Base-by-base conservation (phyloP, 2,329 filamentous ascomycete genomes). In the Elsinoe australis region DNA sequence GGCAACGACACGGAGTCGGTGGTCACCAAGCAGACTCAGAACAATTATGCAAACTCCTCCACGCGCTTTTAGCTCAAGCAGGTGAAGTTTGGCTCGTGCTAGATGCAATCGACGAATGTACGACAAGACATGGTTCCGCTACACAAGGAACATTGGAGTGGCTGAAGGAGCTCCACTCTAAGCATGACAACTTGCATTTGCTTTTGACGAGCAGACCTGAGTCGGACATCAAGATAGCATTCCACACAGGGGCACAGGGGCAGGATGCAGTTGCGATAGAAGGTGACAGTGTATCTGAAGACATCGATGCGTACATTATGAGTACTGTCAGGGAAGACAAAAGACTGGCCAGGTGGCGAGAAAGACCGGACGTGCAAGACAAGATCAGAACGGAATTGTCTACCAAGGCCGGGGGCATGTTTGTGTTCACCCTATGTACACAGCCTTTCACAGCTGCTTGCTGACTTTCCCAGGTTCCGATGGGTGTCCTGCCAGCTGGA, bases 381-480 rank as follows among this genome's bases (percentile, higher is more conserved):
- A n/a, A 41, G 19, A 41, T 41, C 36, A 29, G n/a, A 41, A 26
- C 10, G 8, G 12, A 5, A 24, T 18, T 41, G n/a, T 41, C 36
- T 9, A 3, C 12, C 8, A 3, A 19, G 9, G 36, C 36, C 9
- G 15, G 15, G 6, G 36, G 36, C 9, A 41, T 41, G 19, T 41
- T 24, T 8, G 36, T 41, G 19, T 7, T 4, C 5, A 12, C 4
- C 7, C n/a, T n/a, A n/a, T n/a, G n/a, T n/a, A n/a, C n/a, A n/a
- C n/a, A n/a, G n/a, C n/a, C n/a, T 14, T 10, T n/a, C 4, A 24
- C 12, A 24, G 5, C 5, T 5, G 8, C 10, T 24, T 4, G 19
- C 10, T 24, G 10, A 41, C 4, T n/a, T 24, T 4, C 15, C 5
- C n/a, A 41, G 36, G 36, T 41, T 41, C 18, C 36, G 36, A 24